A percentile compares a stretch with the other conserved stretches of the same genome.
Evolutionary conservation across 371 early-diverging fungal genomes (phyloP).

Genomic region (Lichtheimia hyalospora): DNA sequence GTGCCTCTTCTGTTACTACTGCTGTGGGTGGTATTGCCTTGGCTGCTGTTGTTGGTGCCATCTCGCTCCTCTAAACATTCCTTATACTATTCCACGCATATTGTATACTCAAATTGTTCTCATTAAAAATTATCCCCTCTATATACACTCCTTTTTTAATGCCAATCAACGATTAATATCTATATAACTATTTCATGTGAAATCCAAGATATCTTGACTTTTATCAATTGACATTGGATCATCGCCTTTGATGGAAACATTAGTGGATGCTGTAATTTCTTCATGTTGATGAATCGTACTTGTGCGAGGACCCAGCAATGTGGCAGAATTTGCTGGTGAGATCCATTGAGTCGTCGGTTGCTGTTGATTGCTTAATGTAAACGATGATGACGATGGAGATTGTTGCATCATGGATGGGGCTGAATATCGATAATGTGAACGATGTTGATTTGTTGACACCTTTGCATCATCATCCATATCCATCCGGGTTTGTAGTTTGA

Average conservation of each 20-base stretch:
- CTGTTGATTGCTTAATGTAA: background rate
- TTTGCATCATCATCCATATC: too few relatives aligned
- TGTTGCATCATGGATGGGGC: too few relatives aligned
- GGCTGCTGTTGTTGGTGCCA: slow-evolving; percentile 10
- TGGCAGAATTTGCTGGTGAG: background rate
- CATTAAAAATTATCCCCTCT: background rate
- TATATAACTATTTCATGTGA: too few relatives aligned
- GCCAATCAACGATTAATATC: too few relatives aligned
- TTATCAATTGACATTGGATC: too few relatives aligned
- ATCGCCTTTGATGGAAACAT: background rate
- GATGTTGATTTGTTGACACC: background rate
- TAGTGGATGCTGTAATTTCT: background rate
- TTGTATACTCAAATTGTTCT: background rate
- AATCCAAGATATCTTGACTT: too few relatives aligned
- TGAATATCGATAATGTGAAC: background rate
- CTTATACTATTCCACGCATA: background rate
- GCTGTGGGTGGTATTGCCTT: slow-evolving; percentile 2
- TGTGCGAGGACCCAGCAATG: background rate
- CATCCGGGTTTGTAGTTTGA: background rate
- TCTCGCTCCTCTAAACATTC: slow-evolving; percentile 2
- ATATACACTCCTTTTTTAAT: too few relatives aligned
- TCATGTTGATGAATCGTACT: background rate
- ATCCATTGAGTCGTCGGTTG: background rate
- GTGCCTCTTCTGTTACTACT: background rate
- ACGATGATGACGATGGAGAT: background rate